Evolutionary conservation across 116 monocot species (phyloP).

Genomic region (Papilionanthe hybrid): DNA sequence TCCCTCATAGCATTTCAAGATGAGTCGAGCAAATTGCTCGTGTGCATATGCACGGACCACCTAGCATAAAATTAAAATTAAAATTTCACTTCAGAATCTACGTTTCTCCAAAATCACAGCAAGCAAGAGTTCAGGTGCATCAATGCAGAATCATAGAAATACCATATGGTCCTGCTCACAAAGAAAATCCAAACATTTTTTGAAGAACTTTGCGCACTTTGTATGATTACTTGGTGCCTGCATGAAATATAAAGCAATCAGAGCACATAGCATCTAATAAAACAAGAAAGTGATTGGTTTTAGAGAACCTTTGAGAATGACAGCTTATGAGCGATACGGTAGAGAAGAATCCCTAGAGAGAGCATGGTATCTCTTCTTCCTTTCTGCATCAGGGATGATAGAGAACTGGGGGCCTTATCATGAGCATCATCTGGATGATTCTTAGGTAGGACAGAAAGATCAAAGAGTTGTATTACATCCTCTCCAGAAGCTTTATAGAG

Average conservation of each 20-base stretch:
- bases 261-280: neutral
- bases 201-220: constrained; percentile 83
- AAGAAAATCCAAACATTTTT: constrained; percentile 85
- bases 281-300: neutral
- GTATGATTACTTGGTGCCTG: constrained; percentile 64
- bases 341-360: constrained; percentile 87
- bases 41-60: constrained; percentile 92
- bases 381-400: constrained; percentile 69
- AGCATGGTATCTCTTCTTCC: constrained; percentile 78
- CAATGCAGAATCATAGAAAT: constrained; percentile 13
- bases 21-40: constrained; percentile 95
- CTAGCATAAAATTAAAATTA: constrained; percentile 21
- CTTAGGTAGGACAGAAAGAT: constrained; percentile 77
- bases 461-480: constrained; percentile 92
- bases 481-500: constrained; percentile 87
- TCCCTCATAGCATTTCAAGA: constrained; percentile 80
- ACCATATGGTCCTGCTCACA: constrained; percentile 85
- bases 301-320: constrained; percentile 81
- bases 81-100: no score
- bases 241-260: constrained; percentile 24
- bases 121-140: neutral
- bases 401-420: constrained; percentile 38
- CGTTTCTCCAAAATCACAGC: neutral
- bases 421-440: constrained; percentile 45
- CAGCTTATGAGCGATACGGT: constrained; percentile 86